phyloP scores from a whole-genome alignment of 306 rosid genomes.

The Vigna nakashimae region DNA sequence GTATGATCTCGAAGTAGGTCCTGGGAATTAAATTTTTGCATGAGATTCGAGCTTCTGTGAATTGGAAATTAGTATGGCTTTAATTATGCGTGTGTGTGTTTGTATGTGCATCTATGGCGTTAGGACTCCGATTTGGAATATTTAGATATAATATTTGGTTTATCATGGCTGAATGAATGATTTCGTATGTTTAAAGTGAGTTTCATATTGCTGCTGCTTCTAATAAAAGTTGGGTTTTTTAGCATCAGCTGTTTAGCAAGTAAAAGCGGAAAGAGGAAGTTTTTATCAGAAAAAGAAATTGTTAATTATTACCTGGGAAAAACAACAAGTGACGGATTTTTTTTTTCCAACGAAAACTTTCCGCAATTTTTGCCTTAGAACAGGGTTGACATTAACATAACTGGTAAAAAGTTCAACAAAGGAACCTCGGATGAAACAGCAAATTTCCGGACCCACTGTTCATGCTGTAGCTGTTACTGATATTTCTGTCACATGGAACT shows the following conservation, averaged over 20 bases:
- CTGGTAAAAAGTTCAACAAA: background rate
- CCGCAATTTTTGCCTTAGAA: background rate
- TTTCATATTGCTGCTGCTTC: slow-evolving; percentile 7
- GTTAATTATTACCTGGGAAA: background rate
- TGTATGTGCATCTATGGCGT: background rate
- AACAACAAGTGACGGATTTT: background rate
- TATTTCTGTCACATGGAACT: background rate
- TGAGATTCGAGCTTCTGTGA: slow-evolving; percentile 2
- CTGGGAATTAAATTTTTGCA: background rate
- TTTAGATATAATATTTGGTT: background rate
- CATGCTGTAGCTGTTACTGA: background rate
- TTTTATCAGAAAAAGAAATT: background rate
- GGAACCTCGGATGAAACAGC: background rate
- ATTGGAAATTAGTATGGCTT: slow-evolving; percentile 1
- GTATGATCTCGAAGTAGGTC: slow-evolving; percentile 5
- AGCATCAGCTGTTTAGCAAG: background rate
- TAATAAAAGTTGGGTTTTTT: background rate
- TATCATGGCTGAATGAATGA: background rate
- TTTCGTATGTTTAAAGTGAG: slow-evolving; percentile 5
- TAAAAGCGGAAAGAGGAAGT: background rate
- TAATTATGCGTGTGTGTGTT: background rate
- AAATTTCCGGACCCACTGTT: slow-evolving; percentile 1
- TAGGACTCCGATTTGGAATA: slow-evolving; percentile 1
- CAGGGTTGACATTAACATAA: background rate
- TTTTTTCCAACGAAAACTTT: background rate